Evolutionary conservation across 2,329 filamentous ascomycete species (phyloP), one percentile per base, ranked within the genome.

Genomic region (Colletotrichum sp.): DNA sequence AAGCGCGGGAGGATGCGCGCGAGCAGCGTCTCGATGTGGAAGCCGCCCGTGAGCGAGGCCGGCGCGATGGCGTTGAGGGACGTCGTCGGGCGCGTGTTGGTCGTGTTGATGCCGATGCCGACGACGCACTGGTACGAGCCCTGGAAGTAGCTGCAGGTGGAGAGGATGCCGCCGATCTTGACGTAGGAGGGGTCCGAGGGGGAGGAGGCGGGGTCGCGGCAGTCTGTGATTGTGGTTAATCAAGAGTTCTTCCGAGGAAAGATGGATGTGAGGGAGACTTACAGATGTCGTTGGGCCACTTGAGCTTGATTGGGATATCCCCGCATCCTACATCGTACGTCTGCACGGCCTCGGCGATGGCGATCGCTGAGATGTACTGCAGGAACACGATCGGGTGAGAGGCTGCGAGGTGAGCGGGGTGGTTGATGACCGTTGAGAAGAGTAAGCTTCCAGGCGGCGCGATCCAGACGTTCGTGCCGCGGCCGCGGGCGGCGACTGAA

Each of bases 231-330:
- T 5, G 24, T 34, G 64, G 61, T 31, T 69, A 66, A 24, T 64
- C 55, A 43, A 15, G 13, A 8, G 16, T 4, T 8, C n/a, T 38
- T 33, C 18, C 21, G 47, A 29, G n/a, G 24, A 13, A 7, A 5
- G 13, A 3, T 12, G 31, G n/a, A 27, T 8, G 15, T 15, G 5
- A 12, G 31, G 2, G 24, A 21, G 6, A 83, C 88, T 82, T 83
- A 92, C 91, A 96, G 69, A 99, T 94, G 80, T 99, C 97, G 79
- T 99, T 99, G 13, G 97, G 97, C 97, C 97, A 99, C 83, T 99
- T 99, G 36, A 99, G 85, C 81, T 94, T 95, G 54, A 99, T 89
- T 1, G 94, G 94, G 6, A 98, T 83, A 0, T 91, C 87, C 8
- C 90, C 87, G 82, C 97, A 98, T 9, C 93, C 94, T 4, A 84